Conservation (phyloP, 176 grass and related monocot genomes). For the Carex cristatella region DNA sequence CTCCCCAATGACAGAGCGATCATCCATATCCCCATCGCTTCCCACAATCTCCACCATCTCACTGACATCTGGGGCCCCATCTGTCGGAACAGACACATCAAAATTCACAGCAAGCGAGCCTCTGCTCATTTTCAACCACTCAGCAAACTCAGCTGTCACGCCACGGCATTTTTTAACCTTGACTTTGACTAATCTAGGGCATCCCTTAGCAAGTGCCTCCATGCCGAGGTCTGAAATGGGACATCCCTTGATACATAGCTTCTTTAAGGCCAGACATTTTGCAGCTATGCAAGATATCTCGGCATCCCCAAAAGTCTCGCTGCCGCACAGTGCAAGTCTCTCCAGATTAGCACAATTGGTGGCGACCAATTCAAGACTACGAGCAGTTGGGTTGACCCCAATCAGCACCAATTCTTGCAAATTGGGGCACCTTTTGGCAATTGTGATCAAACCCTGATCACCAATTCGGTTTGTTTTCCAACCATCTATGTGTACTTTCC, state of each 20-base stretch:
- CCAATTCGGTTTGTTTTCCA: constrained; percentile 87
- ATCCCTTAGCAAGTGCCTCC: constrained; percentile 63
- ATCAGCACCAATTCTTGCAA: constrained; percentile 87
- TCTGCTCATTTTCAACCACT: constrained; percentile 54
- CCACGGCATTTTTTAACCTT: constrained; percentile 87
- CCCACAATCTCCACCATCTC: constrained; percentile 38
- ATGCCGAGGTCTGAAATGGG: constrained; percentile 80
- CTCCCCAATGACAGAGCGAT: constrained; percentile 22
- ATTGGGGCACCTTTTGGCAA: constrained; percentile 50
- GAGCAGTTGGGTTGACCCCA: constrained; percentile 72
- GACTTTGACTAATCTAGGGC: constrained; percentile 85
- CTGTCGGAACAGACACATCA: not conserved
- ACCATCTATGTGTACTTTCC: constrained; percentile 86
- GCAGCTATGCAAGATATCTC: constrained; percentile 87
- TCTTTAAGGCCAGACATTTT: constrained; percentile 71
- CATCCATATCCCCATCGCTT: constrained; percentile 36
- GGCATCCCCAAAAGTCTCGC: constrained; percentile 72
- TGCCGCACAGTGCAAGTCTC: constrained; percentile 80
- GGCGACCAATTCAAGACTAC: constrained; percentile 61
- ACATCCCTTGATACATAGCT: constrained; percentile 96
- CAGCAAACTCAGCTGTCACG: constrained; percentile 52
- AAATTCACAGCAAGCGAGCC: constrained; percentile 40
- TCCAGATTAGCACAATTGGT: constrained; percentile 61
- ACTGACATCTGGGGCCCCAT: constrained; percentile 37
- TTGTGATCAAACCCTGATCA: constrained; percentile 62